These are phyloP conservation scores for Polytrichum commune DNA, from an alignment of 225 moss, liverwort and hornwort species.

Conservation along the genomic window DNA sequence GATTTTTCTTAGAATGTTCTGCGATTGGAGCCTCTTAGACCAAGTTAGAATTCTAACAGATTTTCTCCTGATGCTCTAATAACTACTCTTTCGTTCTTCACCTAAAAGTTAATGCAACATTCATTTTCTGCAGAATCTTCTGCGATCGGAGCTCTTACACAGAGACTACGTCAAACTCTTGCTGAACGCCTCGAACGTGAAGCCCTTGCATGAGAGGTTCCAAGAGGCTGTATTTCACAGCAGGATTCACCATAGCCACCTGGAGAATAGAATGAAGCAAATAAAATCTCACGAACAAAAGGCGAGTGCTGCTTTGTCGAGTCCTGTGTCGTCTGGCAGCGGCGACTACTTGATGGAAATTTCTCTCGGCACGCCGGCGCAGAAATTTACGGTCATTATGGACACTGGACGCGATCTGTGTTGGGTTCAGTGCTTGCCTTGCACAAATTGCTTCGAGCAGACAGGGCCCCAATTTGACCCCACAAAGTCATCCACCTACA, in stretches of 20 bases:
- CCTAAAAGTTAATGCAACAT: neutral
- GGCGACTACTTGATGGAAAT: constrained; percentile 53
- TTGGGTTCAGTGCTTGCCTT: constrained; percentile 73
- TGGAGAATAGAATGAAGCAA: constrained; percentile 16
- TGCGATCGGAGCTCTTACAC: constrained; percentile 10
- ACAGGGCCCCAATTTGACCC: constrained; percentile 28
- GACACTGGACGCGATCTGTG: constrained; percentile 53
- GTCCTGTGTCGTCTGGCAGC: constrained; percentile 21
- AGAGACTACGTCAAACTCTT: constrained; percentile 5
- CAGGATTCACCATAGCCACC: constrained; percentile 13
- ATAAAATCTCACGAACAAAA: neutral
- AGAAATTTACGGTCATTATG: constrained; percentile 27
- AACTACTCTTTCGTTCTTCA: neutral
- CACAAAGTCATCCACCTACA: constrained; percentile 25
- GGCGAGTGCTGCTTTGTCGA: constrained; percentile 4
- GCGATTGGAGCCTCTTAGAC: too few species aligned
- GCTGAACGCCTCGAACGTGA: neutral
- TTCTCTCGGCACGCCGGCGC: constrained; percentile 56
- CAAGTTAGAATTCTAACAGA: too few species aligned
- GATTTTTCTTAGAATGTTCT: too few species aligned
- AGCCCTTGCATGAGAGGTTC: constrained; percentile 23
- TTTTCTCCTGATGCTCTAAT: too few species aligned
- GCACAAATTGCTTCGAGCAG: constrained; percentile 55
- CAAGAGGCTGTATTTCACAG: constrained; percentile 34
- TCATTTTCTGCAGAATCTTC: neutral